Evolutionary conservation across 2,329 filamentous ascomycete genomes (phyloP), one percentile per base, ranked within the genome.

Genomic region (Leptographium wingfieldii): DNA sequence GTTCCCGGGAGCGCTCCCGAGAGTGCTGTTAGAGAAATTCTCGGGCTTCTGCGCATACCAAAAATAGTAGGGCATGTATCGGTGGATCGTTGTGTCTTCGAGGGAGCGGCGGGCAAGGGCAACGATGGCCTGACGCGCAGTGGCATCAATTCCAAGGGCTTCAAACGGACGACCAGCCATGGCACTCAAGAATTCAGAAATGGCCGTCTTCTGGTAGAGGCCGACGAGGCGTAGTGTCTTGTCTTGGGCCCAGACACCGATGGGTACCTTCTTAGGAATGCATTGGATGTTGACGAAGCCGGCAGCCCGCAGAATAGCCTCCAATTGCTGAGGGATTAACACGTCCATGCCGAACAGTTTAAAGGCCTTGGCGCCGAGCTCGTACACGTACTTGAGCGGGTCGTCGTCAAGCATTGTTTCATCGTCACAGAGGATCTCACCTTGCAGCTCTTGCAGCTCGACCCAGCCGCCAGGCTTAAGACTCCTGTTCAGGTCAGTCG

Each of bases 381-480:
- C 60, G 62, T 68, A 68, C 53, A 71, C 67, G 14, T 68, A 65
- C 48, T 67, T 67, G 48, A 77, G 65, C 5, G 72, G 68, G 56
- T 78, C 72, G 58, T 76, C 70, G 3, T 69, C 65, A 3, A 67
- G 66, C 71, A 79, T 75, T 1, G 61, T 74, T 40, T 61, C 65
- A 61, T 67, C 68, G 60, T 70, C 68, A 59, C 65, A 67, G 35
- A 29, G 31, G 10, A 65, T 59, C 19, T 59, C 10, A n/a, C 55
- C 58, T 27, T 61, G 74, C 71, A 64, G 75, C 64, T 82, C 80
- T 63, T 81, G 78, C 2, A 76, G 76, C 66, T 82, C 80, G 57
- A 81, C 72, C 72, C 76, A 82, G 49, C 79, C 79, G 33, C 79
- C 79, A 0, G 79, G 79, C 5, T 69, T 68, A 1, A 82, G 70